Base-by-base conservation (phyloP, 208 protist species). In the Wallacemonas sp. region DNA sequence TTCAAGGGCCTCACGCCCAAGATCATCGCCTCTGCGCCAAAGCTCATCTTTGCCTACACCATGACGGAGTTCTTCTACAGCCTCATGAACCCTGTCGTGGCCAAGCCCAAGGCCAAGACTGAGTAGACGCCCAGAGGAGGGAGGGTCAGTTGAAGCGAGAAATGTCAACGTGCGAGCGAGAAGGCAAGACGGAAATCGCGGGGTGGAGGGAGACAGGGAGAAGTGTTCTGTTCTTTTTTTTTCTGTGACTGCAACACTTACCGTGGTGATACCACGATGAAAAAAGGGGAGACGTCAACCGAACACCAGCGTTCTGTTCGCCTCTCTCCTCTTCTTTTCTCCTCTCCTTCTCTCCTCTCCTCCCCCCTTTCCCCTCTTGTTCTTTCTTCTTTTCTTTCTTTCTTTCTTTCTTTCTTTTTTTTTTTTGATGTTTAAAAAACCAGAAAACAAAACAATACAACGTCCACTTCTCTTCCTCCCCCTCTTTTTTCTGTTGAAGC, bases 1-100 rank as follows among this genome's bases (percentile, higher is more conserved):
- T 94, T 94, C 73, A 96, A 95, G 76, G 92, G 92, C 33, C 83
- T 93, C 36, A 91, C 84, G 9, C 92, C 92, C 23, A 96, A 96
- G 87, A 79, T 96, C 32, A 57, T 90, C 49, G 80, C 85, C 58
- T 87, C 81, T 0, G 83, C 88, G 1, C 88, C 88, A 23, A 94
- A 94, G 76, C 81, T 94, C 16, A 85, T 92, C 44, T 94, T 94
- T 61, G 83, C 88, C 46, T 94, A 92, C 79, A 89, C 77, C 23
- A 89, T 92, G 85, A 94, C 88, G 6, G 85, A 92, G 72, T 88
- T 75, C 61, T 85, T 94, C 64, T 79, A 79, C 47, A 76, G 81
- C 62, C 1, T 78, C 17, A 89, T 94, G 87, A 84, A 88, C 65
- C 47, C 65, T 34, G 66, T 43, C 9, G 38, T 34, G 26, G 56